A percentile compares a stretch with the other conserved stretches of the same genome.
phyloP scores from a whole-genome alignment of 306 rosid species.

The Vicia faba region DNA sequence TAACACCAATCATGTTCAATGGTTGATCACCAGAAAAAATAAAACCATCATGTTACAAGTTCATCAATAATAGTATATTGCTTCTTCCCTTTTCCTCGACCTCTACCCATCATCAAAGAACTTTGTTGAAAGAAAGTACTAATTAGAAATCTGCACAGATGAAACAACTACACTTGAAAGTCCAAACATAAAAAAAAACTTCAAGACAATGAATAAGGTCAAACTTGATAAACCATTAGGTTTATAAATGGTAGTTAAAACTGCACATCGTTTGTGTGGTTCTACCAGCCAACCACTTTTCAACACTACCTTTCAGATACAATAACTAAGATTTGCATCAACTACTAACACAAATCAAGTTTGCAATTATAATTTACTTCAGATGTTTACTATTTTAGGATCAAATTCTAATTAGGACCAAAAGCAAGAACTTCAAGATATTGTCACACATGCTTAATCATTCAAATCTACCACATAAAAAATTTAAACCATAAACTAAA shows the following conservation, averaged over 20 bases:
- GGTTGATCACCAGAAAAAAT: slow-evolving; percentile 59
- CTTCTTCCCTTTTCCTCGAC: slow-evolving; percentile 75
- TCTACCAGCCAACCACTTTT: slow-evolving; percentile 30
- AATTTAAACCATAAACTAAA: no score
- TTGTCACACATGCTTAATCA: slow-evolving; percentile 17
- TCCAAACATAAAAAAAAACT: slow-evolving; percentile 28
- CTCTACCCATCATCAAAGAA: slow-evolving; percentile 62
- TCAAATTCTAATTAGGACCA: slow-evolving; percentile 22
- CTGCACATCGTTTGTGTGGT: not conserved
- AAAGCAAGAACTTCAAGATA: slow-evolving; percentile 28
- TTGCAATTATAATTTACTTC: slow-evolving; percentile 8
- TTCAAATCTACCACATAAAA: slow-evolving; percentile 30
- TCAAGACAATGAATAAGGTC: slow-evolving; percentile 28
- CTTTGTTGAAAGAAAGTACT: slow-evolving; percentile 31
- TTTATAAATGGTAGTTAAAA: slow-evolving; percentile 30
- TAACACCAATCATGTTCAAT: slow-evolving; percentile 80
- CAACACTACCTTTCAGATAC: slow-evolving; percentile 2
- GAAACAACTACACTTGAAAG: slow-evolving; percentile 35
- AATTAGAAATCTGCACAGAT: slow-evolving; percentile 41
- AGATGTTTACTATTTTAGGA: slow-evolving; percentile 1
- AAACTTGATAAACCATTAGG: slow-evolving; percentile 31
- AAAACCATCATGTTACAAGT: slow-evolving; percentile 54
- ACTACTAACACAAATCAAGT: slow-evolving; percentile 18
- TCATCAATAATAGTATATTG: slow-evolving; percentile 52
- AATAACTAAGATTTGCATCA: slow-evolving; percentile 25